phyloP scores from a whole-genome alignment of 1,139 yeast species.

The Sugiyamaella castrensis region DNA sequence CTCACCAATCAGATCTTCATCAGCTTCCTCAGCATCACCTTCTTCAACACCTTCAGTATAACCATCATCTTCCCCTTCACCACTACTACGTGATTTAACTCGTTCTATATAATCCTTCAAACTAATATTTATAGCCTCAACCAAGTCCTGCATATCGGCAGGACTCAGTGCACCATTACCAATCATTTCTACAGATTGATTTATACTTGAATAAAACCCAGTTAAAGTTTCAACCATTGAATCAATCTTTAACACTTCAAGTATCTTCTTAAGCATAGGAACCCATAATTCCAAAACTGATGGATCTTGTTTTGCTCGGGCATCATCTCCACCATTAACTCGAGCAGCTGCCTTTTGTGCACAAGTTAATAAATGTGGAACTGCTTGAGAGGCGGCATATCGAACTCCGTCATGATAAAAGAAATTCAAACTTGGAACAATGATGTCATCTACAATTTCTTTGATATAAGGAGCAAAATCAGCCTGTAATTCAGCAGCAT shows the following conservation, averaged over 20 bases:
- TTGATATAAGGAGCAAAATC: slow-evolving; percentile 80
- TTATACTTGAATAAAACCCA: slow-evolving; percentile 70
- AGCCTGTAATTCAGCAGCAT: slow-evolving; percentile 80
- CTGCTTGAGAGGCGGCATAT: slow-evolving; percentile 79
- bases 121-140: slow-evolving; percentile 58
- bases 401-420: slow-evolving; percentile 94
- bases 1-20: slow-evolving; percentile 84
- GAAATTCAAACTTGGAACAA: slow-evolving; percentile 85
- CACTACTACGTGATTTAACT: slow-evolving; percentile 65
- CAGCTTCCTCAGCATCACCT: slow-evolving; percentile 84
- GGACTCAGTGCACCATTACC: slow-evolving; percentile 55
- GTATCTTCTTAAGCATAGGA: slow-evolving; percentile 63
- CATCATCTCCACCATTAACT: slow-evolving; percentile 35
- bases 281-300: slow-evolving; percentile 67
- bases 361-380: slow-evolving; percentile 72
- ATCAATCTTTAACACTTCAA: slow-evolving; percentile 67
- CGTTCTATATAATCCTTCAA: slow-evolving; percentile 69
- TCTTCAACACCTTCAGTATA: slow-evolving; percentile 64
- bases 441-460: slow-evolving; percentile 73
- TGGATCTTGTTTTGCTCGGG: slow-evolving; percentile 44
- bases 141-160: slow-evolving; percentile 56
- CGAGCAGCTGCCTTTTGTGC: slow-evolving; percentile 28
- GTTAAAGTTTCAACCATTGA: slow-evolving; percentile 82
- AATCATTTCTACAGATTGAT: slow-evolving; percentile 63
- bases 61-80: slow-evolving; percentile 65